A percentile compares a stretch with the other conserved stretches of the same genome.
phyloP scores from a whole-genome alignment of 352 stramenopile genomes.

The Plasmopara muralis region DNA sequence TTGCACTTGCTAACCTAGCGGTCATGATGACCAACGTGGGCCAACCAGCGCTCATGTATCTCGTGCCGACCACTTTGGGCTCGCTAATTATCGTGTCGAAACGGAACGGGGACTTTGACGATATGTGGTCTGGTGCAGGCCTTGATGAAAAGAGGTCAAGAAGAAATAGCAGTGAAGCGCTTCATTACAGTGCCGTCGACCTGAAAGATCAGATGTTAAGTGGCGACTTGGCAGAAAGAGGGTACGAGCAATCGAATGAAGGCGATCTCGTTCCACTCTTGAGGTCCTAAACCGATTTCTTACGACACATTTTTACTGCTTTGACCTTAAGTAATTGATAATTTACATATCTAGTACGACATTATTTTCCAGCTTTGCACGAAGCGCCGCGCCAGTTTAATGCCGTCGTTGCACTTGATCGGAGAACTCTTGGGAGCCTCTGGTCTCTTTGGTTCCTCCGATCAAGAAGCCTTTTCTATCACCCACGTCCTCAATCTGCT shows the following conservation, averaged over 20 bases:
- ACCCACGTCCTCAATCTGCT: conserved; percentile 33
- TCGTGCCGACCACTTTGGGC: conserved; percentile 90
- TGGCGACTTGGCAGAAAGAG: conserved; percentile 16
- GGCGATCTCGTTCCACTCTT: conserved; percentile 31
- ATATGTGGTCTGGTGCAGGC: conserved; percentile 43
- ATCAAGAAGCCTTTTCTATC: conserved; percentile 16
- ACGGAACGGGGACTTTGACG: conserved; percentile 67
- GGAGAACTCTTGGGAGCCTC: conserved; percentile 46
- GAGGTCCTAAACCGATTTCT: conserved; percentile 15
- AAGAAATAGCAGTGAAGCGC: conserved; percentile 14
- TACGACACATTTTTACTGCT: background rate
- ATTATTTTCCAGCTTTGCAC: background rate
- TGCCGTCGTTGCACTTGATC: conserved; percentile 38
- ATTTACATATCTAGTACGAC: conserved; percentile 2
- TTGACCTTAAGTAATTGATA: conserved; percentile 1
- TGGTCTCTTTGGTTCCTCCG: conserved; percentile 14
- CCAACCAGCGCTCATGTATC: conserved; percentile 94
- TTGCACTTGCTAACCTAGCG: conserved; percentile 90
- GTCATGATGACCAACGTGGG: conserved; percentile 91
- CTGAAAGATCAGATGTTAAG: conserved; percentile 9
- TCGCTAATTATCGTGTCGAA: conserved; percentile 58
- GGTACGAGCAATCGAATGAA: conserved; percentile 18
- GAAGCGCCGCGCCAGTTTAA: conserved; percentile 21
- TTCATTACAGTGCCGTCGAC: conserved; percentile 19
- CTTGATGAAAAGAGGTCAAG: conserved; percentile 18